phyloP scores from a whole-genome alignment of 2,329 filamentous ascomycete species.

The Colletotrichum echinochloae region DNA sequence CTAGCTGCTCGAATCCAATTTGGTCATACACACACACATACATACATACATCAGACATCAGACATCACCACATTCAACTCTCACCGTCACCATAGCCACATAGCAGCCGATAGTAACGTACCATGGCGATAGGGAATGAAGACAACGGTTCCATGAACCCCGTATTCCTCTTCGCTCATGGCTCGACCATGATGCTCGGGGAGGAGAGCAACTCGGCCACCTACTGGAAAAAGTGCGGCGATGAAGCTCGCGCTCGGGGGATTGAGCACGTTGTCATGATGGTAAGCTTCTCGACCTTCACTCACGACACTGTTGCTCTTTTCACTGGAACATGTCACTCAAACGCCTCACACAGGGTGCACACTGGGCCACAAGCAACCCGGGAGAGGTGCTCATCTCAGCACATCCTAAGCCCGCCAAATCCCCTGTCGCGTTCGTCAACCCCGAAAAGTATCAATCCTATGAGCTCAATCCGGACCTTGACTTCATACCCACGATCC shows the following conservation, averaged over 20 bases:
- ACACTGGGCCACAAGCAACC: conserved; percentile 70
- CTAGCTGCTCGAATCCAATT: background rate
- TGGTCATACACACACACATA: background rate
- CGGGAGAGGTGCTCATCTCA: conserved; percentile 69
- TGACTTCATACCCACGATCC: conserved; percentile 59
- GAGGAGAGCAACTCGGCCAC: conserved; percentile 70
- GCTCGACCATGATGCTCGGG: conserved; percentile 78
- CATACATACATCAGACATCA: background rate
- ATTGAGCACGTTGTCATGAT: conserved; percentile 76
- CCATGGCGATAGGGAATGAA: conserved; percentile 27
- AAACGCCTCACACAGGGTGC: conserved; percentile 60
- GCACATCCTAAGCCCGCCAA: conserved; percentile 71
- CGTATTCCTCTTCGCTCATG: conserved; percentile 77
- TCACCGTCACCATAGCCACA: background rate
- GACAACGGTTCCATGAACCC: conserved; percentile 54
- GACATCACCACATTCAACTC: background rate
- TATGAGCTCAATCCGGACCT: conserved; percentile 73
- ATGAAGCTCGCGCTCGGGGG: conserved; percentile 68
- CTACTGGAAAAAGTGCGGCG: conserved; percentile 75
- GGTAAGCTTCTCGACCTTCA: conserved; percentile 53
- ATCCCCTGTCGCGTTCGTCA: conserved; percentile 74
- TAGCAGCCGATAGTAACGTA: background rate
- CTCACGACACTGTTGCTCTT: background rate
- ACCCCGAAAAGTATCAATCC: conserved; percentile 72
- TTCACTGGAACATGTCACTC: background rate